Conservation (phyloP, 176 grass and related monocot species). For the Musa schizocarpa region DNA sequence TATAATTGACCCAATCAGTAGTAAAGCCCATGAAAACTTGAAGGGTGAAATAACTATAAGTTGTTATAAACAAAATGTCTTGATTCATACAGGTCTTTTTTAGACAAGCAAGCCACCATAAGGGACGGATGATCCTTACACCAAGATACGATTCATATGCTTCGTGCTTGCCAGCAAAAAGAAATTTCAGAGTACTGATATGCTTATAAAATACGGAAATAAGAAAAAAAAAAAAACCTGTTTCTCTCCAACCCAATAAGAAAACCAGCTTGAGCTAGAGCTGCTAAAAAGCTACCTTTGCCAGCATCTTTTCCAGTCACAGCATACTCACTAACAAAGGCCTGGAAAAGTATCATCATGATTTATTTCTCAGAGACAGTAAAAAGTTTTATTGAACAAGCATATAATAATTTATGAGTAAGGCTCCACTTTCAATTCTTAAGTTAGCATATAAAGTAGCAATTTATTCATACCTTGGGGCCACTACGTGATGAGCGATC, state of each 20-base stretch:
- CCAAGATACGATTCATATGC: too few species aligned
- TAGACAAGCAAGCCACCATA: too few species aligned
- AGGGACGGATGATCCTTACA: too few species aligned
- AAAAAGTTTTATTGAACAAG: not conserved
- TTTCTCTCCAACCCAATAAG: constrained; percentile 91
- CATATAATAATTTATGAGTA: not conserved
- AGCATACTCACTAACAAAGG: constrained; percentile 97
- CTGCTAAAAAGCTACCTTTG: constrained; percentile 78
- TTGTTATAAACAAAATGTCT: too few species aligned
- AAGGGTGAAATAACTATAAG: too few species aligned
- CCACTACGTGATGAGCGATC: constrained; percentile 44
- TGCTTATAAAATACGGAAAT: not conserved
- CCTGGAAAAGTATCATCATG: constrained; percentile 36
- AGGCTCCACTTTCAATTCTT: not conserved
- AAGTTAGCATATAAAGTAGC: not conserved
- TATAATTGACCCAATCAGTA: not conserved
- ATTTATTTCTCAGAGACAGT: constrained; percentile 7
- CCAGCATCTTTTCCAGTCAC: constrained; percentile 91
- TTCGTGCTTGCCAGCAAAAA: not conserved
- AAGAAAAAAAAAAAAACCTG: constrained; percentile 31
- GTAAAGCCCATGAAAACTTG: not conserved
- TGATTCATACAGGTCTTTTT: too few species aligned
- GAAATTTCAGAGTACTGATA: not conserved
- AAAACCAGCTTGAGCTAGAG: constrained; percentile 86
- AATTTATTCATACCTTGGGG: constrained; percentile 46